Evolutionary conservation across 2,329 filamentous ascomycete genomes (phyloP).

Genomic region (Neonectria coccinea): DNA sequence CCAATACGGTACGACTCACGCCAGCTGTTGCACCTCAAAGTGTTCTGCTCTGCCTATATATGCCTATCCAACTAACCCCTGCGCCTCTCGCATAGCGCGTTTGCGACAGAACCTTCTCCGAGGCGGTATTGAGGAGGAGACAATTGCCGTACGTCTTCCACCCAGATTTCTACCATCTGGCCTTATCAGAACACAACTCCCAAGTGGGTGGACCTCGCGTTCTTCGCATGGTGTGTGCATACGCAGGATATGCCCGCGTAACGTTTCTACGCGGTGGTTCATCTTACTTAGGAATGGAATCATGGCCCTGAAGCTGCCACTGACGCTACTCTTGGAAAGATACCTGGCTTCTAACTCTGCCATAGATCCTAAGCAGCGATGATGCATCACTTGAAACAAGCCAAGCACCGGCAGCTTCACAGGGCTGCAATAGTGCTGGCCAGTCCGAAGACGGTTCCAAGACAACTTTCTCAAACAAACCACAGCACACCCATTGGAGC

Average conservation of each 20-base stretch:
- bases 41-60: not conserved
- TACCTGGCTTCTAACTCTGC: conserved; percentile 6
- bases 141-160: conserved; percentile 57
- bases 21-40: not conserved
- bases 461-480: not conserved
- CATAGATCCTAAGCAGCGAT: conserved; percentile 15
- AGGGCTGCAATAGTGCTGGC: not conserved
- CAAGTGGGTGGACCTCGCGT: not conserved
- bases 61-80: conserved; percentile 12
- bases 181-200: not conserved
- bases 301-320: not conserved
- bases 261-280: not conserved
- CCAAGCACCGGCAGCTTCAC: not conserved
- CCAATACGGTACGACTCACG: conserved; percentile 64
- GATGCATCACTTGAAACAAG: not conserved
- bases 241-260: not conserved
- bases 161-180: not conserved
- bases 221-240: not conserved
- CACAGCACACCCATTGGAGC: not conserved
- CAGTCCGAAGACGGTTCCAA: not conserved
- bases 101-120: conserved; percentile 58
- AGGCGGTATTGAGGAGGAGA: conserved; percentile 61
- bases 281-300: not conserved
- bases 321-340: not conserved
- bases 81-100: conserved; percentile 29